These are phyloP conservation scores for Saccharomyces hybrid DNA, from an alignment of 1,139 yeast species.

Conservation along the genomic window DNA sequence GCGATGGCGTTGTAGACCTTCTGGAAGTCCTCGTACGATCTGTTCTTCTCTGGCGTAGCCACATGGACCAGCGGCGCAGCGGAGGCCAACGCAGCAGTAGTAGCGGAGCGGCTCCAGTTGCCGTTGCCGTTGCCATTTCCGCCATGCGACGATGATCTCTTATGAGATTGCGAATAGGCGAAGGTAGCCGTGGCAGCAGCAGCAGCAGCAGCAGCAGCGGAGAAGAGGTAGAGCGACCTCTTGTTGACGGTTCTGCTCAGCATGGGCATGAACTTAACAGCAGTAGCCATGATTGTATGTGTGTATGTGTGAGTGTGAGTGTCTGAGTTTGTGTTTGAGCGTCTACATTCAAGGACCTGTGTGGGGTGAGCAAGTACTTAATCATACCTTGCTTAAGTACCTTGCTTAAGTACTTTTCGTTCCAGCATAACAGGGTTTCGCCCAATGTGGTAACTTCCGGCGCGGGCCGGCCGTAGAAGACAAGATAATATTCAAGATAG, in stretches of 20 bases:
- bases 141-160: background rate
- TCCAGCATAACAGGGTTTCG: background rate
- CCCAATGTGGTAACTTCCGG: background rate
- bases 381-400: background rate
- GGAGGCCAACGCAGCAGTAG: background rate
- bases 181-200: slow-evolving; percentile 11
- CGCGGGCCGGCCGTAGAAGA: background rate
- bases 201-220: slow-evolving; percentile 18
- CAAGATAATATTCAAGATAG: background rate
- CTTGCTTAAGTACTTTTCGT: background rate
- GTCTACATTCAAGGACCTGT: no score
- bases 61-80: slow-evolving; percentile 9
- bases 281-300: slow-evolving; percentile 3
- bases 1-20: slow-evolving; percentile 76
- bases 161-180: background rate
- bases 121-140: slow-evolving; percentile 4
- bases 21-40: slow-evolving; percentile 50
- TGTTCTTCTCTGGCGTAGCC: slow-evolving; percentile 19
- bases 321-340: no score
- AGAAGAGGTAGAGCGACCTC: slow-evolving; percentile 13
- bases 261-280: background rate
- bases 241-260: slow-evolving; percentile 11
- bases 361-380: no score
- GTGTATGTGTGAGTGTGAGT: background rate
- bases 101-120: background rate